Base-by-base conservation (phyloP, 306 rosid species). In the Dalbergia oliveri region DNA sequence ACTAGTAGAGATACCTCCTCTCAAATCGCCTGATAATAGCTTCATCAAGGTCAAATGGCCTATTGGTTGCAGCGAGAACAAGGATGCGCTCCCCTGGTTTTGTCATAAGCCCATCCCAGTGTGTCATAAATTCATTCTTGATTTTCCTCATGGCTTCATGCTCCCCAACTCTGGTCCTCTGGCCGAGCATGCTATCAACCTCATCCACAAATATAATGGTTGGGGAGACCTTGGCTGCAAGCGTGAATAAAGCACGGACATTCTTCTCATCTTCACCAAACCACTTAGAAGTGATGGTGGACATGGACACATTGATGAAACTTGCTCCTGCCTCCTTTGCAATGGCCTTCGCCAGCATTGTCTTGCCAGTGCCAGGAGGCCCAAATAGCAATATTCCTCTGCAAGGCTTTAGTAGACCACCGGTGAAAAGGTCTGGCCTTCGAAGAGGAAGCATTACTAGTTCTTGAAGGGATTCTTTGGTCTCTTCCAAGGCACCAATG, bases 151-250 rank as follows among this genome's bases (percentile, higher is more conserved):
- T 91, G 70, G 98, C 98, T 87, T 96, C 98, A 73, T 96, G 99
- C 88, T 96, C 98, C 77, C 99, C 99, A 4, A 88, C 93, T 89
- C 98, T 89, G 9, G 97, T 89, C 19, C 97, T 50, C 84, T 96
- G 98, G 43, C 99, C 99, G 19, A 95, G 99, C 99, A 96, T 96
- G 88, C 99, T 96, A 72, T 96, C 99, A 37, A 96, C 98, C 88
- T 96, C 99, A 73, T 96, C 99, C 1, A 96, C 98, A 83, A 96
- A 96, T 66, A 96, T 93, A 74, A 96, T 93, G 43, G 99, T 93
- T 2, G 98, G 99, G 54, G 98, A 93, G 70, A 96, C 98, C 87
- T 96, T 96, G 66, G 91, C 85, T 43, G 99, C 99, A 70, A 96
- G 79, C 31, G 98, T 88, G 89, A 96, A 96, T 72, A 96, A 88